These are phyloP conservation scores for Phytophthora boehmeriae DNA, from an alignment of 352 stramenopile genomes.

Conservation along the genomic window DNA sequence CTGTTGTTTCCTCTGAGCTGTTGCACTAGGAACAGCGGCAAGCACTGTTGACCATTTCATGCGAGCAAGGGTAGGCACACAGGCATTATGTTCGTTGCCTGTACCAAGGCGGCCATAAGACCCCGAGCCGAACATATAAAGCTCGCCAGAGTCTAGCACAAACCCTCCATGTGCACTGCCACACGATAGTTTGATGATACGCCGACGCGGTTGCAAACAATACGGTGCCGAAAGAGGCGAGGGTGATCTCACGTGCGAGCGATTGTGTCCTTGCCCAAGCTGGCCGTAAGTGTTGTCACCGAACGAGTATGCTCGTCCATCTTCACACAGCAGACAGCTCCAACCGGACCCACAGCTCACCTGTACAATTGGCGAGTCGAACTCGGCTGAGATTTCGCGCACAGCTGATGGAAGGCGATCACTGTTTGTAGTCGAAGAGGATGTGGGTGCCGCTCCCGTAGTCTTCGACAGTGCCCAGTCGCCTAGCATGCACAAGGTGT, in stretches of 20 bases:
- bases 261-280: slow-evolving; percentile 53
- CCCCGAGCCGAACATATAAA: slow-evolving; percentile 77
- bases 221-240: slow-evolving; percentile 28
- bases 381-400: slow-evolving; percentile 45
- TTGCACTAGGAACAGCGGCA: not conserved
- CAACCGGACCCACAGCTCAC: slow-evolving; percentile 57
- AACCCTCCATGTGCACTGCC: slow-evolving; percentile 63
- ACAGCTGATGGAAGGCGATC: slow-evolving; percentile 10
- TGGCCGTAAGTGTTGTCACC: slow-evolving; percentile 67
- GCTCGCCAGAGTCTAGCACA: slow-evolving; percentile 51
- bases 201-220: slow-evolving; percentile 21
- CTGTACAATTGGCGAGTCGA: slow-evolving; percentile 51
- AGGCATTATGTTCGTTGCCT: slow-evolving; percentile 27
- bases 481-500: slow-evolving; percentile 59
- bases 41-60: slow-evolving; percentile 53
- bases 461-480: slow-evolving; percentile 34
- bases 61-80: slow-evolving; percentile 32
- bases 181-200: slow-evolving; percentile 57
- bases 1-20: slow-evolving; percentile 14
- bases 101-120: slow-evolving; percentile 65
- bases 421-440: slow-evolving; percentile 11
- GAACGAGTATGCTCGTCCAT: slow-evolving; percentile 54
- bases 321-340: slow-evolving; percentile 53
- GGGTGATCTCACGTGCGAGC: slow-evolving; percentile 15
- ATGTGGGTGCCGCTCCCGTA: not conserved